Percentiles rank a stretch among this genome's conserved stretches.
These are phyloP conservation scores for Chlamydomonas incerta DNA, from an alignment of 139 green algal species.

Conservation along the genomic window DNA sequence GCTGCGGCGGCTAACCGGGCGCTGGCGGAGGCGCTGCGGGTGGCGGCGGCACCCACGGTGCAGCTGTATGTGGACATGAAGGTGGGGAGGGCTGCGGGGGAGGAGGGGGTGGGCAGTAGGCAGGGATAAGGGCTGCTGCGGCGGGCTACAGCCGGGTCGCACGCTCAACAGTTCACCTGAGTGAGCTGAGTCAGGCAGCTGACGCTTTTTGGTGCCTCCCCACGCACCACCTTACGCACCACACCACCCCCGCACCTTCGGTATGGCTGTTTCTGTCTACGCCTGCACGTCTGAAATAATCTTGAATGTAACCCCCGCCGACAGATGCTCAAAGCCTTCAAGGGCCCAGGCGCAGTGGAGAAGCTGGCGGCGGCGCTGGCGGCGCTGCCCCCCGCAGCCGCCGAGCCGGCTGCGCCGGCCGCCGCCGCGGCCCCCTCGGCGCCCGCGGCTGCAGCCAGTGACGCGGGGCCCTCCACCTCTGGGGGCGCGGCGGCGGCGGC, in stretches of 20 bases:
- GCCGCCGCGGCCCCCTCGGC: not conserved
- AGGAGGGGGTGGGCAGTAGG: too few relatives aligned
- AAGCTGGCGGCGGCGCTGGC: conserved; percentile 10
- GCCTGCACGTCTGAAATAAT: too few relatives aligned
- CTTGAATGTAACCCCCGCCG: too few relatives aligned
- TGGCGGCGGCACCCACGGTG: conserved; percentile 48
- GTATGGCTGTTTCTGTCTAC: too few relatives aligned
- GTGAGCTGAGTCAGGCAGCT: too few relatives aligned
- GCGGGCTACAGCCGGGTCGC: too few relatives aligned
- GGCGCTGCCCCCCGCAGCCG: not conserved
- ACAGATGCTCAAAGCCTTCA: conserved; percentile 44
- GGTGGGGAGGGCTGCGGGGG: not conserved
- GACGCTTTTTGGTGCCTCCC: too few relatives aligned
- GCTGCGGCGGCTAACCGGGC: conserved; percentile 56
- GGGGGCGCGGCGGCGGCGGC: too few relatives aligned
- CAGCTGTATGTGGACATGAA: conserved; percentile 70
- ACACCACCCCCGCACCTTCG: too few relatives aligned
- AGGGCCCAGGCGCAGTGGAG: conserved; percentile 1
- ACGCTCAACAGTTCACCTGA: too few relatives aligned
- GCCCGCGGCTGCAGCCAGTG: not conserved
- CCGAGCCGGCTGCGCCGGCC: conserved; percentile 32
- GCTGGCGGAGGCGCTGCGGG: conserved; percentile 63
- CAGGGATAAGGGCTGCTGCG: too few relatives aligned
- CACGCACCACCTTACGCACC: too few relatives aligned
- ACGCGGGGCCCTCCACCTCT: not conserved